Evolutionary conservation across 2,329 filamentous ascomycete species (phyloP).

Genomic region (Triangularia setosa): DNA sequence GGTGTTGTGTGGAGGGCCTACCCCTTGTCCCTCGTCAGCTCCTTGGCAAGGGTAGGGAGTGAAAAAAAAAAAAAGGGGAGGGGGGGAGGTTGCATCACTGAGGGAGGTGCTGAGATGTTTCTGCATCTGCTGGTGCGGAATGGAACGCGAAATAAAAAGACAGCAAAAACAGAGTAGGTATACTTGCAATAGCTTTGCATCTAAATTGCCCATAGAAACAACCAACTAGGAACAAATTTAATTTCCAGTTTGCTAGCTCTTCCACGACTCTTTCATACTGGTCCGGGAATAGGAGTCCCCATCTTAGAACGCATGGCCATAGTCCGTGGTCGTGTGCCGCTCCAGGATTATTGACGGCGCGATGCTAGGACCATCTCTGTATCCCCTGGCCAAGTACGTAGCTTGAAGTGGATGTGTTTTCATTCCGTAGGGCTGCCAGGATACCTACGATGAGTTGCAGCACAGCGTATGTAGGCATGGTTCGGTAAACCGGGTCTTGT

Average conservation of each 20-base stretch:
- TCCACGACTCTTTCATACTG: not conserved
- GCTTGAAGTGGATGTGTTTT: not conserved
- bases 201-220: not conserved
- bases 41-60: not conserved
- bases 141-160: conserved; percentile 1
- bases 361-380: not conserved
- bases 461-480: not conserved
- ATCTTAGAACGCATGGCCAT: conserved; percentile 10
- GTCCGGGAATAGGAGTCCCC: not conserved
- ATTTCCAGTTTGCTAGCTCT: not conserved
- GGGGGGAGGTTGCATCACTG: conserved; percentile 9
- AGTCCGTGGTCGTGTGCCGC: conserved; percentile 14
- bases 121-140: not conserved
- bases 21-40: conserved; percentile 17
- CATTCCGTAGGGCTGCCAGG: conserved; percentile 4
- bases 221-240: not conserved
- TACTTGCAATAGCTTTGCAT: conserved; percentile 6
- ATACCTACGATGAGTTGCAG: conserved; percentile 1
- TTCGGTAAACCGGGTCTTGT: conserved; percentile 2
- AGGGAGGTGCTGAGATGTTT: conserved; percentile 7
- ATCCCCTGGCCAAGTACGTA: not conserved
- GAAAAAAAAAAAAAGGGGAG: conserved; percentile 3
- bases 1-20: conserved; percentile 14
- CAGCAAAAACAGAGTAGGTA: conserved; percentile 9
- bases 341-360: conserved; percentile 1